These are phyloP conservation scores for Biscogniauxia mediterranea DNA, from an alignment of 2,329 filamentous ascomycete species.

Conservation along the genomic window DNA sequence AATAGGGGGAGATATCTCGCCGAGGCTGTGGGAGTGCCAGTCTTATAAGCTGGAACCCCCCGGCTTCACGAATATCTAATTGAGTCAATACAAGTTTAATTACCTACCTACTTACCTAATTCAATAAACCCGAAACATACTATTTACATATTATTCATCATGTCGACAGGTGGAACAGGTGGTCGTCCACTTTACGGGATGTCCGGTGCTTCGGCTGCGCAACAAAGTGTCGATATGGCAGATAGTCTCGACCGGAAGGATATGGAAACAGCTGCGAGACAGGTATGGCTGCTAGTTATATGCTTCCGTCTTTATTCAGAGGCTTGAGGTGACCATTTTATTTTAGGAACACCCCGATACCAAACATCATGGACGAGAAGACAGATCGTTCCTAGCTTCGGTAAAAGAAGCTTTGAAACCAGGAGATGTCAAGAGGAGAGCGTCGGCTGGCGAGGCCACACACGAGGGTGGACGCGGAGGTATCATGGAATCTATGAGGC, in stretches of 20 bases:
- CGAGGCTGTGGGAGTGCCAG: neutral
- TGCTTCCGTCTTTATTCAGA: neutral
- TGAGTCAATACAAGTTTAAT: neutral
- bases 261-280: neutral
- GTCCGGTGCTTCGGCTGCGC: neutral
- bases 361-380: neutral
- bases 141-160: neutral
- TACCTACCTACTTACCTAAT: too few relatives aligned
- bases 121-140: too few relatives aligned
- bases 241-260: neutral
- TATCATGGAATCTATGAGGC: neutral
- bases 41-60: neutral
- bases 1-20: neutral
- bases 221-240: neutral
- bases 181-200: neutral
- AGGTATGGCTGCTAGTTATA: neutral
- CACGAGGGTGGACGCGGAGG: neutral
- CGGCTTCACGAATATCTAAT: neutral
- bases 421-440: neutral
- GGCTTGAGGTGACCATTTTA: too few relatives aligned
- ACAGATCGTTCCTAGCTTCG: neutral
- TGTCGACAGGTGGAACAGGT: neutral
- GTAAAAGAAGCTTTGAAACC: neutral
- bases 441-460: neutral
- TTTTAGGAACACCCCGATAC: too few relatives aligned